Percentiles rank a stretch among this genome's conserved stretches.
Conservation (phyloP, 2,329 filamentous ascomycete genomes). For the Fusarium veterinarium region DNA sequence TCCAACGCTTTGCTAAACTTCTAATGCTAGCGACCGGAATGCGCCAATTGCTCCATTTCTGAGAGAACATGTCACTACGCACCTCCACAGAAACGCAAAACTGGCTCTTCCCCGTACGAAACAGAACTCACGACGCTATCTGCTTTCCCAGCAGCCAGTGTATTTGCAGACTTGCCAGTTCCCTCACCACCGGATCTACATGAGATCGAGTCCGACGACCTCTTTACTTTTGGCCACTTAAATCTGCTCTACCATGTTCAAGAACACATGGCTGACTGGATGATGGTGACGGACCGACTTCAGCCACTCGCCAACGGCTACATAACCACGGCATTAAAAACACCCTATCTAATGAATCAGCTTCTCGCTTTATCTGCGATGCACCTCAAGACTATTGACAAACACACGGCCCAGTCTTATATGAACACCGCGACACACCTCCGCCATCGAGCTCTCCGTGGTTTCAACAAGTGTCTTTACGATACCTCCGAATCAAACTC, state of each 20-base stretch:
- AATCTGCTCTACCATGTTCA: conserved; percentile 11
- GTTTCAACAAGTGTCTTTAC: conserved; percentile 14
- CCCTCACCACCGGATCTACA: not conserved
- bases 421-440: not conserved
- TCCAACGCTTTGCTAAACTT: not conserved
- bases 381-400: not conserved
- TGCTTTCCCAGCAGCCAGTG: not conserved
- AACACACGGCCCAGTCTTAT: not conserved
- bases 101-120: not conserved
- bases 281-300: not conserved
- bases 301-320: not conserved
- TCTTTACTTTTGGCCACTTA: conserved; percentile 21
- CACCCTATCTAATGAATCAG: conserved; percentile 27
- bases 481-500: conserved; percentile 4
- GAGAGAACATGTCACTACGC: not conserved
- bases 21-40: not conserved
- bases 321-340: not conserved
- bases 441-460: conserved; percentile 3
- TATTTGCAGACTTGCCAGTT: not conserved
- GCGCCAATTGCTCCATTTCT: conserved; percentile 17
- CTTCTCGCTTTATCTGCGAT: conserved; percentile 25
- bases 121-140: not conserved
- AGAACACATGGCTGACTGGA: not conserved
- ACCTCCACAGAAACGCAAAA: not conserved
- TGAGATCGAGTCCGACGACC: not conserved